These are phyloP conservation scores for Glycine tomentella DNA, from an alignment of 306 rosid species.

Conservation along the genomic window DNA sequence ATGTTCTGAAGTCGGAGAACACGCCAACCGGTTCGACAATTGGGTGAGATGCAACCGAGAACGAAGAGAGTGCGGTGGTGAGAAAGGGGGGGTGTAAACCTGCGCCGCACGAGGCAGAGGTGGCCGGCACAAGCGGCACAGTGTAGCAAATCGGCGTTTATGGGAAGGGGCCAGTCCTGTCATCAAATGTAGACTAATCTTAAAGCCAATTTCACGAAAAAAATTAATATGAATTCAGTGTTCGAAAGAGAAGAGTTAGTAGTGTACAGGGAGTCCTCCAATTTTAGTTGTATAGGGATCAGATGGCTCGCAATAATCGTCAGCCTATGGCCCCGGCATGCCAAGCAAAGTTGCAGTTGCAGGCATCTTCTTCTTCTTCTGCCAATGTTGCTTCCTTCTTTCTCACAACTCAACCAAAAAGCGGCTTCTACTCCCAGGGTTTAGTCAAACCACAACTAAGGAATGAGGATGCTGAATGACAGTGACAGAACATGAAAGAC, in stretches of 20 bases:
- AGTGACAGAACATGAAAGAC: too few relatives aligned
- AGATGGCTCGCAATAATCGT: conserved; percentile 59
- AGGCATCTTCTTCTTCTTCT: too few relatives aligned
- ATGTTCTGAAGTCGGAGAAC: conserved; percentile 76
- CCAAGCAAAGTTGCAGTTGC: conserved; percentile 61
- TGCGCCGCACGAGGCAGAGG: conserved; percentile 73
- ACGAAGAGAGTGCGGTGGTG: conserved; percentile 73
- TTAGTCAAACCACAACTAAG: too few relatives aligned
- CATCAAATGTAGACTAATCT: too few relatives aligned
- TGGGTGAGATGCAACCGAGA: conserved; percentile 67
- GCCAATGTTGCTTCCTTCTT: too few relatives aligned
- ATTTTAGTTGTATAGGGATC: conserved; percentile 80
- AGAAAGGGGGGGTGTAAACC: conserved; percentile 78
- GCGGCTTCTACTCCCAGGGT: too few relatives aligned
- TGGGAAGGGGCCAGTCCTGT: conserved; percentile 79
- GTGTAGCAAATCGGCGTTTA: conserved; percentile 54
- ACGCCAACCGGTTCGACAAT: conserved; percentile 73
- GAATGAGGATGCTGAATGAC: too few relatives aligned
- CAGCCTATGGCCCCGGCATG: conserved; percentile 88
- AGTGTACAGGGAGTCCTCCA: conserved; percentile 83
- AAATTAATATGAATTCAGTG: too few relatives aligned
- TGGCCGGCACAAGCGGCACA: conserved; percentile 63
- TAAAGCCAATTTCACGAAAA: too few relatives aligned
- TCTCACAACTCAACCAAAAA: too few relatives aligned
- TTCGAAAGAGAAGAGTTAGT: too few relatives aligned